Percentiles rank a stretch among this genome's conserved stretches.
Conservation (phyloP, 116 monocot genomes). For the Papilionanthe hybrid region DNA sequence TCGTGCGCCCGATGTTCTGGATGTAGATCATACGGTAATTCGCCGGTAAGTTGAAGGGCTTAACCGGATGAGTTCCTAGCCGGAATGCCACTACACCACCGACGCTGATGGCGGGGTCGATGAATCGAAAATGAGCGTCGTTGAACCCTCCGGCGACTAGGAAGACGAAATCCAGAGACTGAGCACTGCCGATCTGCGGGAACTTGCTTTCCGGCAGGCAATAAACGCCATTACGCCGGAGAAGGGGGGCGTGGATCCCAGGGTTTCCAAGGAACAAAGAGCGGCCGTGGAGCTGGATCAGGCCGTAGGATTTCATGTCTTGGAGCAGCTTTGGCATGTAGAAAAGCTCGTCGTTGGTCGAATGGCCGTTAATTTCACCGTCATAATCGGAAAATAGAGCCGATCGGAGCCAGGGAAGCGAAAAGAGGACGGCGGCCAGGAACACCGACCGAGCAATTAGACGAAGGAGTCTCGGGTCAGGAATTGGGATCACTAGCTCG, state of each 20-base stretch:
- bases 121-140: neutral
- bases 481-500: slow-evolving; percentile 29
- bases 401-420: slow-evolving; percentile 32
- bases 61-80: slow-evolving; percentile 10
- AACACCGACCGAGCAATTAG: slow-evolving; percentile 30
- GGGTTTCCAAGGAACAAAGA: slow-evolving; percentile 31
- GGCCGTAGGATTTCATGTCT: slow-evolving; percentile 36
- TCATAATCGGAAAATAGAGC: neutral
- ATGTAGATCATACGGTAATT: slow-evolving; percentile 44
- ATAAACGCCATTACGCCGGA: slow-evolving; percentile 22
- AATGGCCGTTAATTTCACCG: neutral
- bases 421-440: slow-evolving; percentile 24
- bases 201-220: slow-evolving; percentile 4
- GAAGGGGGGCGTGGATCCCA: neutral
- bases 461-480: slow-evolving; percentile 21
- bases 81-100: slow-evolving; percentile 11
- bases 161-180: slow-evolving; percentile 28
- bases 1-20: slow-evolving; percentile 25
- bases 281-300: slow-evolving; percentile 11
- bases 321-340: slow-evolving; percentile 29
- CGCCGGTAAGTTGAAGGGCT: slow-evolving; percentile 19
- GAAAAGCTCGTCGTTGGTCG: slow-evolving; percentile 8
- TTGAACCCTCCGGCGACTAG: slow-evolving; percentile 17
- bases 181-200: neutral
- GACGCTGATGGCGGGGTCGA: slow-evolving; percentile 17